Evolutionary conservation across 495 filamentous ascomycete species (phyloP).

Genomic region (Cryomyces minteri): DNA sequence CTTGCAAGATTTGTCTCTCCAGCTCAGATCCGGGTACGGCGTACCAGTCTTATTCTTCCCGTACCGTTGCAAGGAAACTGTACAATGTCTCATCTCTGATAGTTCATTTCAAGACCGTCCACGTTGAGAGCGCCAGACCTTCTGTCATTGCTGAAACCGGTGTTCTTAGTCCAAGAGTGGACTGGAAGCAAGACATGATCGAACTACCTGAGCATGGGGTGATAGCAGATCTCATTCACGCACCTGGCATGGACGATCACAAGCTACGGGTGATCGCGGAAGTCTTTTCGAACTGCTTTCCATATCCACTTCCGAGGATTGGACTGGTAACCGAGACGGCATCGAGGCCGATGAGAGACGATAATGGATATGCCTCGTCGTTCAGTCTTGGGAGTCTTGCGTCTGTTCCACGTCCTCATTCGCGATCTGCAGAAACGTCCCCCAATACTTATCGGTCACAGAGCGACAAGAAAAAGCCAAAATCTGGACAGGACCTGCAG

Average conservation of each 20-base stretch:
- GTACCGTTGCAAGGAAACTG: slow-evolving; percentile 21
- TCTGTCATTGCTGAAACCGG: too few species aligned
- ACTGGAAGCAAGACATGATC: slow-evolving; percentile 59
- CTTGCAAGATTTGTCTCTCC: slow-evolving; percentile 39
- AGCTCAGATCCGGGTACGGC: slow-evolving; percentile 2
- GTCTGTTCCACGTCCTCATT: too few species aligned
- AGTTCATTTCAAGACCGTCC: slow-evolving; percentile 47
- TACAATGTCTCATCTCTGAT: slow-evolving; percentile 43
- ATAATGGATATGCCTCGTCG: too few species aligned
- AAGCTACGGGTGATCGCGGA: slow-evolving; percentile 35
- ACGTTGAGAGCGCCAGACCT: slow-evolving; percentile 23
- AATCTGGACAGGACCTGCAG: too few species aligned
- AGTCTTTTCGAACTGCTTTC: slow-evolving; percentile 28
- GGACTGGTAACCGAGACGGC: too few species aligned
- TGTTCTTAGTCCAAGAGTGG: slow-evolving; percentile 9
- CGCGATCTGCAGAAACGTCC: too few species aligned
- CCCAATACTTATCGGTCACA: too few species aligned
- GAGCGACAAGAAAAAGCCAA: too few species aligned
- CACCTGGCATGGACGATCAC: slow-evolving; percentile 34
- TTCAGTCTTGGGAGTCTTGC: too few species aligned
- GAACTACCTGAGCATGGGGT: slow-evolving; percentile 35
- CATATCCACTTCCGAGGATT: too few species aligned
- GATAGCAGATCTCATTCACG: slow-evolving; percentile 27
- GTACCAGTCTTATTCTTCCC: too few species aligned
- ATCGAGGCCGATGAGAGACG: too few species aligned